These are phyloP conservation scores for Salix arbutifolia DNA, from an alignment of 345 rosid genomes.

Conservation along the genomic window DNA sequence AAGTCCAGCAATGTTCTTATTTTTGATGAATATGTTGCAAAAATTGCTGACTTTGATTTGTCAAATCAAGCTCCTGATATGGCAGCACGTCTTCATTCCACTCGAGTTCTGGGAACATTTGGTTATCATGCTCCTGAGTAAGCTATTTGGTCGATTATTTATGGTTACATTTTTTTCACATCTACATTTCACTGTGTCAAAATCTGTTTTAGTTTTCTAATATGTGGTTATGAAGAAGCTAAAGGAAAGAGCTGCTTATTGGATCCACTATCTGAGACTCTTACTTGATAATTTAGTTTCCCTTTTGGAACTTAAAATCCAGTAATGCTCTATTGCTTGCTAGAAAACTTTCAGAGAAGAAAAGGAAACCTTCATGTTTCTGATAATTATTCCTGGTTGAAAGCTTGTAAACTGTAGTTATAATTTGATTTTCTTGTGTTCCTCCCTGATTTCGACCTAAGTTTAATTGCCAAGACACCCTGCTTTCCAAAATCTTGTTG, in stretches of 20 bases:
- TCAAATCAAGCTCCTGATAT: constrained; percentile 90
- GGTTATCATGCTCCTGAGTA: constrained; percentile 99
- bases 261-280: neutral
- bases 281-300: neutral
- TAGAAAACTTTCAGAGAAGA: neutral
- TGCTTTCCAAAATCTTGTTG: neutral
- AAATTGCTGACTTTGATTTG: constrained; percentile 89
- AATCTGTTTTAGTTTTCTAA: neutral
- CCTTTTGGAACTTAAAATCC: constrained; percentile 4
- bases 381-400: neutral
- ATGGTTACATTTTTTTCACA: neutral
- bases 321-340: constrained; percentile 2
- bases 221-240: neutral
- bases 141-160: constrained; percentile 19
- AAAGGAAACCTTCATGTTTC: neutral
- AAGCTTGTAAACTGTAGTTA: neutral
- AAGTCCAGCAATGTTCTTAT: constrained; percentile 84
- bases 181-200: neutral
- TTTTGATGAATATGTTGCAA: constrained; percentile 77
- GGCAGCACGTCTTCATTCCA: constrained; percentile 90
- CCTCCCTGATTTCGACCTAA: neutral
- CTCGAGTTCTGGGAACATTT: constrained; percentile 91
- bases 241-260: neutral
- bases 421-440: neutral
- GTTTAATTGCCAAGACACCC: neutral